Evolutionary conservation across 2,329 filamentous ascomycete genomes (phyloP), one percentile per base, ranked within the genome.

Genomic region (Colletotrichum plurivorum): DNA sequence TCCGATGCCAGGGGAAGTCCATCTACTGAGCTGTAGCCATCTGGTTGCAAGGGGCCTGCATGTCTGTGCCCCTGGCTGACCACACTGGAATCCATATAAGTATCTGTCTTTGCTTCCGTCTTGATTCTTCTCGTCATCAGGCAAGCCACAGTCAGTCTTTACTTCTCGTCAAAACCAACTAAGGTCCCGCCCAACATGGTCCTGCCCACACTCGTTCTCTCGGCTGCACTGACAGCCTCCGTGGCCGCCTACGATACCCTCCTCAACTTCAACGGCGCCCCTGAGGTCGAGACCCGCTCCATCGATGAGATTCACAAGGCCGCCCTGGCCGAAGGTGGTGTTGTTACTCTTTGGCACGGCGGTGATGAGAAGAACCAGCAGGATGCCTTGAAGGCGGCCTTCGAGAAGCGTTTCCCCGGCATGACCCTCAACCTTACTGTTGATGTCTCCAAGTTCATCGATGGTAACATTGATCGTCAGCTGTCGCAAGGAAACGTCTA

Each of bases 361-460:
- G 85, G 84, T 22, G 84, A 86, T 45, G 83, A 85, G 31, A 36
- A 36, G 31, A 36, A 36, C 31, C 31, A 84, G 57, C 80, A 81
- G 41, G 73, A 82, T 60, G 31, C n/a, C 1, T 70, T 85, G 15
- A 85, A 84, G 71, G 52, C 74, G 3, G 79, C 79, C 0, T 87
- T 87, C 68, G 83, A 85, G 70, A 69, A 74, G 1, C 76, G 78
- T 1, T 88, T 87, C 72, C 85, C 85, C 0, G 80, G 81, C 5
- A 82, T 87, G 66, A 84, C 79, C 6, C 79, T 88, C 27, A 87
- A 88, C 71, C 46, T 87, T 41, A 87, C 86, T 0, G 84, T 88
- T 36, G 31, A 36, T 36, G 31, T 36, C 31, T 36, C 85, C 67
- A 89, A 88, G 72, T 89, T 88, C 70, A 86, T 85, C 71, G 83